Conservation (phyloP, 2,329 filamentous ascomycete genomes). For the Fragosphaeria purpurea region DNA sequence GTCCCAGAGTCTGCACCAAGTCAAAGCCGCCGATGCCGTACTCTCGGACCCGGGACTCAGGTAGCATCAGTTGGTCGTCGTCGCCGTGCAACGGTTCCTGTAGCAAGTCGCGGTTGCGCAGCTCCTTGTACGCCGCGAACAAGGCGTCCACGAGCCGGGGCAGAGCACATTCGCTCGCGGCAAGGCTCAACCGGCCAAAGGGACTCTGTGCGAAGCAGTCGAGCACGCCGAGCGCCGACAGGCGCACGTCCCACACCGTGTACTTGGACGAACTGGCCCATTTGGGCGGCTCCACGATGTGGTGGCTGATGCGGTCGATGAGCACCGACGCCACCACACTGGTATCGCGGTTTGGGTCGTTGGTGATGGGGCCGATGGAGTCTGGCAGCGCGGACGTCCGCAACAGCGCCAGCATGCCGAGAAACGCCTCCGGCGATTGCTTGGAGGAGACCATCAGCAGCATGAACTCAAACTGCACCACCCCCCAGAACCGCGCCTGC, state of each 20-base stretch:
- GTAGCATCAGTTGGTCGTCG: not conserved
- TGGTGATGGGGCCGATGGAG: slow-evolving; percentile 56
- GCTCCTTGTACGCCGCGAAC: slow-evolving; percentile 10
- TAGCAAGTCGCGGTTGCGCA: slow-evolving; percentile 6
- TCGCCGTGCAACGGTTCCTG: slow-evolving; percentile 7
- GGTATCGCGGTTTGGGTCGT: slow-evolving; percentile 29
- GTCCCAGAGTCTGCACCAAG: slow-evolving; percentile 2
- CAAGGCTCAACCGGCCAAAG: slow-evolving; percentile 56
- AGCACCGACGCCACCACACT: slow-evolving; percentile 35
- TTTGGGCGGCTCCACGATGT: slow-evolving; percentile 47
- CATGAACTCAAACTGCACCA: slow-evolving; percentile 56
- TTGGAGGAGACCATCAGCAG: slow-evolving; percentile 57
- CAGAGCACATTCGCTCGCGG: slow-evolving; percentile 57
- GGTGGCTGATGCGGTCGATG: slow-evolving; percentile 53
- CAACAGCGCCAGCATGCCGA: slow-evolving; percentile 55
- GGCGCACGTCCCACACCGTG: slow-evolving; percentile 31
- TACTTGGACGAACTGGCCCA: slow-evolving; percentile 25
- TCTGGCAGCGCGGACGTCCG: slow-evolving; percentile 52
- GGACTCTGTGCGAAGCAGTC: slow-evolving; percentile 51
- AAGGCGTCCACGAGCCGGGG: slow-evolving; percentile 52
- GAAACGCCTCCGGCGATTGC: slow-evolving; percentile 53
- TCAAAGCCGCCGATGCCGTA: slow-evolving; percentile 13
- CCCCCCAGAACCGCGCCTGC: slow-evolving; percentile 52
- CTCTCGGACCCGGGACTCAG: slow-evolving; percentile 1
- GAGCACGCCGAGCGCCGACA: slow-evolving; percentile 42